Base-by-base conservation (phyloP, 805 yeast species). In the Candida glaebosa region DNA sequence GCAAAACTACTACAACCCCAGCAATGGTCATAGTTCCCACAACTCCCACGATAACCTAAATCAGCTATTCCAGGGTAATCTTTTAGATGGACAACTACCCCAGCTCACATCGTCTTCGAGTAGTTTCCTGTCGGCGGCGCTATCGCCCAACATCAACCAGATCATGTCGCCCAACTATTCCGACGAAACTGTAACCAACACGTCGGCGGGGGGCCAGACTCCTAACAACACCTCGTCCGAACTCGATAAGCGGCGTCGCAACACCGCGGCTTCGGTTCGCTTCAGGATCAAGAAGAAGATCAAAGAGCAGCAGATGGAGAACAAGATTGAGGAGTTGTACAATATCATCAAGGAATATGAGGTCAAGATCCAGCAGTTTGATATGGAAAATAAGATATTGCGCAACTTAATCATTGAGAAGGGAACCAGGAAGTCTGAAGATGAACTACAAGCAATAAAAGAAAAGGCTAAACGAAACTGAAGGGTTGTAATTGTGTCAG, bases 221-320 rank as follows among this genome's bases (percentile, higher is more conserved):
- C 38, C 38, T 20, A 34, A 18, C 12, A 19, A 34, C 16, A n/a
- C n/a, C n/a, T 40, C 49, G 18, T 37, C 58, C 24, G 69, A 64
- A 28, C 42, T 57, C 22, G 82, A 78, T 46, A 80, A 79, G 53
- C 67, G 81, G 46, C 65, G 76, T 43, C 65, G 84, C 47, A 80
- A 79, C 54, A 78, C 86, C 2, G 79, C 80, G 3, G 87, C 87
- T 0, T 73, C 80, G 34, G 86, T 86, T 0, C 61, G 84, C 39
- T 81, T 81, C 58, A 61, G 87, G 48, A 66, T 76, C 34, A 81
- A 81, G 60, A 79, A 79, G 69, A 80, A 79, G 55, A 52, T 73
- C 46, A 78, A 69, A 54, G 84, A 79, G 49, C 73, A 71, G 50
- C 78, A 78, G 52, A 74, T 81, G 81, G 82, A 78, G 49, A 63